A percentile compares a stretch with the other conserved stretches of the same genome.
Conservation (phyloP, 129 eudicot genomes). For the Mikania micrantha region DNA sequence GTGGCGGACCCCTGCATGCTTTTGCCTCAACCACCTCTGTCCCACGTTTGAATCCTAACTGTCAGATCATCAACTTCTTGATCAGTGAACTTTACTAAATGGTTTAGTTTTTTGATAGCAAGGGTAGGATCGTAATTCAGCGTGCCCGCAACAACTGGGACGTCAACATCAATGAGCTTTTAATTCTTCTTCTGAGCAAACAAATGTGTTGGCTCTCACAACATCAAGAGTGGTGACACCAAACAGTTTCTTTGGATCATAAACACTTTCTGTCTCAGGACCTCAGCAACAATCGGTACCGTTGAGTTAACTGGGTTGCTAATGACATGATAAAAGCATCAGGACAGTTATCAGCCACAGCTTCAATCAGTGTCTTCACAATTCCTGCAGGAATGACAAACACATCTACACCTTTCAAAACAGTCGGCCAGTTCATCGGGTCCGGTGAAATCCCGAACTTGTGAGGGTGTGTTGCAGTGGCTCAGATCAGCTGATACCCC, state of each 20-base stretch:
- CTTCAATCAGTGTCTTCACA: slow-evolving; percentile 59
- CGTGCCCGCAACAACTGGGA: slow-evolving; percentile 80
- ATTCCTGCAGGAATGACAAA: slow-evolving; percentile 81
- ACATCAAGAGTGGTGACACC: slow-evolving; percentile 90
- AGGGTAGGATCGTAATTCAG: slow-evolving; percentile 71
- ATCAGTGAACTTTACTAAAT: slow-evolving; percentile 47
- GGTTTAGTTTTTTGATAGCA: slow-evolving; percentile 74
- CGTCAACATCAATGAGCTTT: slow-evolving; percentile 77
- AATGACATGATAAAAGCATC: slow-evolving; percentile 78
- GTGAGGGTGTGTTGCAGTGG: slow-evolving; percentile 88
- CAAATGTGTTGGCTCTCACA: slow-evolving; percentile 83
- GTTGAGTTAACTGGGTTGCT: slow-evolving; percentile 91
- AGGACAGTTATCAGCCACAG: slow-evolving; percentile 77
- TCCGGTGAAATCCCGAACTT: slow-evolving; percentile 66
- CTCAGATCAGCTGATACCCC: slow-evolving; percentile 89
- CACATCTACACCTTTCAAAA: slow-evolving; percentile 51
- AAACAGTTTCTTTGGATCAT: slow-evolving; percentile 69
- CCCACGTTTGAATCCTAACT: slow-evolving; percentile 78
- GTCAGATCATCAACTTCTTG: slow-evolving; percentile 76
- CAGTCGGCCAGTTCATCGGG: slow-evolving; percentile 46
- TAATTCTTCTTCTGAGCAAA: slow-evolving; percentile 72
- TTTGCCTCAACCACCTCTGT: slow-evolving; percentile 91
- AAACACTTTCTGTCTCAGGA: slow-evolving; percentile 65
- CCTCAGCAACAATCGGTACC: slow-evolving; percentile 82
- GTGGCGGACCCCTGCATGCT: slow-evolving; percentile 93